These are phyloP conservation scores for Rhizopogon vulgaris DNA, from an alignment of 768 basidiomycete genomes.

Conservation along the genomic window DNA sequence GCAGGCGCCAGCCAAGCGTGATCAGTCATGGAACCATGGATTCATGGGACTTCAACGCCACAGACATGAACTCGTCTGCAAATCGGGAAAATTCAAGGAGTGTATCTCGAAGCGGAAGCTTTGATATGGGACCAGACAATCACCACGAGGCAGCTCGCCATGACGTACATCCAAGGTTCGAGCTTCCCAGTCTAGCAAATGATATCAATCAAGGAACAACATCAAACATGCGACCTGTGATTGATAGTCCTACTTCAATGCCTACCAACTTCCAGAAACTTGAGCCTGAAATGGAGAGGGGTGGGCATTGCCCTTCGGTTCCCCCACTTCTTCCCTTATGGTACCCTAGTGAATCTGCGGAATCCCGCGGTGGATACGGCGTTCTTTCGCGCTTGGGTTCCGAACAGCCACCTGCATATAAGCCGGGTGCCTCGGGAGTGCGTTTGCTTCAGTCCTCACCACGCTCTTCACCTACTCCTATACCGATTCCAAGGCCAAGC, in stretches of 20 bases:
- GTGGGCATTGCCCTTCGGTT: neutral
- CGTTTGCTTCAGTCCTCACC: neutral
- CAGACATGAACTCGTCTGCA: slow-evolving; percentile 35
- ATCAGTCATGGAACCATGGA: slow-evolving; percentile 50
- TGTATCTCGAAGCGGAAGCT: slow-evolving; percentile 1
- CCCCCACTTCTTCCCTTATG: neutral
- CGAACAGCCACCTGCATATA: neutral
- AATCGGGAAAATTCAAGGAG: slow-evolving; percentile 5
- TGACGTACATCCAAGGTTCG: slow-evolving; percentile 1
- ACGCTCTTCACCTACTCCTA: slow-evolving; percentile 1
- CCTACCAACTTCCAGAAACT: neutral
- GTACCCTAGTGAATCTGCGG: slow-evolving; percentile 1
- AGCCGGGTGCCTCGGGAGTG: neutral
- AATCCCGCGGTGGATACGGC: neutral
- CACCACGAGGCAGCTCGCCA: neutral
- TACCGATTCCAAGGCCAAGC: slow-evolving; percentile 1
- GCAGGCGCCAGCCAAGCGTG: slow-evolving; percentile 32
- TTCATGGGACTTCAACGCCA: slow-evolving; percentile 71
- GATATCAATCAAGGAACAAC: neutral
- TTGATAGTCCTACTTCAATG: neutral
- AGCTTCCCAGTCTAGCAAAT: slow-evolving; percentile 1
- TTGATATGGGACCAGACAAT: slow-evolving; percentile 2
- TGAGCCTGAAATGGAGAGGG: neutral
- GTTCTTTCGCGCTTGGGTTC: neutral
- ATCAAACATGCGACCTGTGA: neutral